Base-by-base conservation (phyloP, 257 asterid species). In the Penstemon eatonii region DNA sequence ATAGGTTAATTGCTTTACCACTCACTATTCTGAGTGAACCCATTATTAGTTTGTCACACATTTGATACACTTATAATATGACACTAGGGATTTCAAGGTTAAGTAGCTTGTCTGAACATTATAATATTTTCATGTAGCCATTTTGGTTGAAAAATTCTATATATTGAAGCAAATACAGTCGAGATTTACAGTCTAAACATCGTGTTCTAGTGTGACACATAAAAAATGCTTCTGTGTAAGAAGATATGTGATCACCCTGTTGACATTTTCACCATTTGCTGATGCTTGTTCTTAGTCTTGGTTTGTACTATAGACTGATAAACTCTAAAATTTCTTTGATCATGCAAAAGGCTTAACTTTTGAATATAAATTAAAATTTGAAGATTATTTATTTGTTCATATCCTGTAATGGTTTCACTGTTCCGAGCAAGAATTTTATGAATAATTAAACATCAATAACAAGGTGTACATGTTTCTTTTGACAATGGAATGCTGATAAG, bases 401-500 rank as follows among this genome's bases (percentile, higher is more conserved):
- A 33, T 9, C 12, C 45, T 57, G 11, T 10, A 11, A 38, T 8
- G 19, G 9, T 4, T 8, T 4, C 11, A 33, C n/a, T 33, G 4
- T 13, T 36, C 36, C n/a, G 2, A 39, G 39, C 63, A 39, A 9
- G 46, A 54, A 49, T 68, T 58, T 8, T 6, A 56, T 67, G 7
- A 7, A 39, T 33, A 39, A 9, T 49, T 42, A 36, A 25, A n/a
- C 15, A 38, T 45, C 9, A 45, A 57, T 39, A 12, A 65, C 39
- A 5, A 55, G 47, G 63, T 25, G 12, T 9, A n/a, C 37, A 40
- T 40, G 42, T 7, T 47, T 3, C 13, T 13, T 65, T 66, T 61
- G 50, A 0, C 7, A 5, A 13, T 41, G 37, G 37, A 51, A 56
- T 62, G 70, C 77, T 80, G 75, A 81, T 33, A 18, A 46, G 65